Base-by-base conservation (phyloP, 73 alveolate species). In the Paramecium bursaria region DNA sequence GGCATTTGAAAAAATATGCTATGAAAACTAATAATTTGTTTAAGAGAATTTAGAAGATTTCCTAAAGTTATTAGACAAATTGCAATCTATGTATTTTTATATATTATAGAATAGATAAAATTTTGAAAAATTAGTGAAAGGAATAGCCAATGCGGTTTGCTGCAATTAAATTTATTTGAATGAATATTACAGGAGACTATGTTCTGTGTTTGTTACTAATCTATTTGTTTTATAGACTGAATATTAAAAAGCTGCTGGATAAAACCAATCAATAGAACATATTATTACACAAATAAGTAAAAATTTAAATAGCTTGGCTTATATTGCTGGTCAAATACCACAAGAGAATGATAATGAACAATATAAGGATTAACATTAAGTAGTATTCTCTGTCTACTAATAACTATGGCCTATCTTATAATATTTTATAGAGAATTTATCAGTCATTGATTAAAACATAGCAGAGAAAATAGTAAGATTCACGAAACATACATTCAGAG, bases 131-230 rank as follows among this genome's bases (percentile, higher is more conserved):
- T 33, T 67, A 35, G 35, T 67, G 7, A 67, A 67, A 19, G 82
- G 82, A 35, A 57, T 67, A 35, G 82, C 82, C 1, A 67, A 67
- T 67, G 82, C 82, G 21, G 27, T 67, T 35, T 67, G 82, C 44
- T 67, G 42, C 14, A 35, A 44, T 15, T 33, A 67, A 39, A 57
- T 39, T 10, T 25, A 53, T 0, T 39, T 67, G 53, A 39, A 67
- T 39, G 44, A 67, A 11, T 67, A 39, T 67, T 67, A 67, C 44
- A 19, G 33, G 6, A 67, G 22, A 19, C 19, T 67, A 26, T 67
- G 82, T 67, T 31, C 82, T 10, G 22, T 33, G 6, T 67, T 33
- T 35, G 82, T 44, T 39, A 7, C 33, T 21, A 42, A 42, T 19
- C 27, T 67, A 31, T 67, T 67, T 10, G 1, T 15, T 39, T 3